Base-by-base conservation (phyloP, 2,329 filamentous ascomycete genomes). In the Aspergillus calidoustus region DNA sequence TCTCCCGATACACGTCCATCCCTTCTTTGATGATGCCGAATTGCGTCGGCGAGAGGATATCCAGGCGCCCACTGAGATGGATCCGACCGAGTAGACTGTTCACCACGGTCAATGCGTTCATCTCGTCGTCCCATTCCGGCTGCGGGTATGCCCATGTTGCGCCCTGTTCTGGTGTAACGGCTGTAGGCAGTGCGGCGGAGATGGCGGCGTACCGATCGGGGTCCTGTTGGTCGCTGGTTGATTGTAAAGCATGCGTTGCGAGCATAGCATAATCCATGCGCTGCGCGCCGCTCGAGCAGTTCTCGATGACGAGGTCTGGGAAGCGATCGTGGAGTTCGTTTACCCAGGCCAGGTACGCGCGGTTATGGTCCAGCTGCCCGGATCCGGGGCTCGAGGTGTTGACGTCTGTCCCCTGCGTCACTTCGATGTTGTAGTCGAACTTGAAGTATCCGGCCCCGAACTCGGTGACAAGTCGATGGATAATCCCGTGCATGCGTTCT, bases 391-490 rank as follows among this genome's bases (percentile, higher is more conserved):
- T 70, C 30, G 57, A 63, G 30, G 47, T 44, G 52, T 66, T 38
- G 30, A 69, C 34, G 47, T 77, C 74, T 1, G 74, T 77, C 7
- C 74, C 75, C 46, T 75, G 70, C 0, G 68, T 66, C 17, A 76
- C 71, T 4, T 77, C 75, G 34, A 77, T 74, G 46, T 77, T 77
- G 60, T 77, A 77, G 61, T 77, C 75, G 47, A 77, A 77, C 47
- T 77, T 77, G 67, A 77, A 77, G 52, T 74, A 77, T 0, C 74
- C 70, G 4, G 66, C 72, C 0, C 72, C 73, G 15, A 71, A 74
- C 1, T 74, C 48, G 2, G 46, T 38, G 0, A 76, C 67, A 0
- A 73, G 63, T 0, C 64, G 54, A 19, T 72, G 63, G 9, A 77
- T 63, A 8, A 76, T 62, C 3, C 49, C 38, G 6, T 69, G 60